A percentile compares a stretch with the other conserved stretches of the same genome.
Conservation (phyloP, 371 early-diverging fungal genomes). For the Actinomortierella wolfii region DNA sequence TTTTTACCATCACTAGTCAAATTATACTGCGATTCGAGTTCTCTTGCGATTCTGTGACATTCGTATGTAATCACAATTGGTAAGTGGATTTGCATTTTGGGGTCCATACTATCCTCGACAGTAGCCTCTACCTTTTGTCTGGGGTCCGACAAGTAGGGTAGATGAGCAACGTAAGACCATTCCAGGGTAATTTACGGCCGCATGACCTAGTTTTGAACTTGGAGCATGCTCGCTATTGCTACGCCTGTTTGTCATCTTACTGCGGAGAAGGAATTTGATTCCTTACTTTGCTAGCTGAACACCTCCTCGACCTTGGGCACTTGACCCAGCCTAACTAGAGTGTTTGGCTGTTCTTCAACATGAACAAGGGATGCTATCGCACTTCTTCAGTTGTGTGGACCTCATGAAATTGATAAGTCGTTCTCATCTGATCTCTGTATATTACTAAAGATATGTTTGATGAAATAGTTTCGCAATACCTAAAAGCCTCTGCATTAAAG, state of each 20-base stretch:
- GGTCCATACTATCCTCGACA: conserved; percentile 15
- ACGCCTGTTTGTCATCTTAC: conserved; percentile 23
- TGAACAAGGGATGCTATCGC: conserved; percentile 24
- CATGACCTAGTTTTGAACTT: conserved; percentile 6
- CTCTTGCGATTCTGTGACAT: no score
- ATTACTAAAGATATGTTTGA: conserved; percentile 9
- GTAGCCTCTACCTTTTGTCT: conserved; percentile 9
- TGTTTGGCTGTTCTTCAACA: conserved; percentile 27
- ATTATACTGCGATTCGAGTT: no score
- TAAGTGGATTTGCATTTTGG: conserved; percentile 5
- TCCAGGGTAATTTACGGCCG: no score
- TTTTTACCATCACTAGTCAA: no score
- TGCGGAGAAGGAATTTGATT: conserved; percentile 8
- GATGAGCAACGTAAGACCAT: no score
- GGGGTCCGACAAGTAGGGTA: no score
- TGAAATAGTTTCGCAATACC: conserved; percentile 10
- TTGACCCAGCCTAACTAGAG: conserved; percentile 21
- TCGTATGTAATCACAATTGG: no score
- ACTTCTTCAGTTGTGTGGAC: conserved; percentile 18
- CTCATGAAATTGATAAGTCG: background rate
- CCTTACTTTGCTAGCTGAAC: conserved; percentile 15
- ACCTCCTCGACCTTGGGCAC: conserved; percentile 16
- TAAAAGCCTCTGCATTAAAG: conserved; percentile 9
- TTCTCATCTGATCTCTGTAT: background rate
- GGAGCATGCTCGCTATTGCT: conserved; percentile 27